These are phyloP conservation scores for Oryza meyeriana DNA, from an alignment of 176 grass and related monocot genomes.

Conservation along the genomic window DNA sequence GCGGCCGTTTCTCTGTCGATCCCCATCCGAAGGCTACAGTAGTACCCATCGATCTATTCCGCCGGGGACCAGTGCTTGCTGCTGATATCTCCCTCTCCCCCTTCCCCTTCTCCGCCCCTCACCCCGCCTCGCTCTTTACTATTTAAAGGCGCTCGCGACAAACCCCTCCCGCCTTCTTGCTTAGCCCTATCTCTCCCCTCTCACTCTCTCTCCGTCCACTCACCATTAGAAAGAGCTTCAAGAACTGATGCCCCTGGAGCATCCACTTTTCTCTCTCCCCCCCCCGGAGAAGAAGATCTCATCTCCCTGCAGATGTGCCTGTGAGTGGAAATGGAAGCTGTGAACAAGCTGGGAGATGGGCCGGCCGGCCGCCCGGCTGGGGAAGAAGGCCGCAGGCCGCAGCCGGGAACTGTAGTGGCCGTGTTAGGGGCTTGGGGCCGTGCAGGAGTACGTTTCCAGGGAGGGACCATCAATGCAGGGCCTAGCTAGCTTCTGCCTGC, in stretches of 20 bases:
- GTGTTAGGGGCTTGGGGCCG: background rate
- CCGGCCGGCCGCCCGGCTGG: background rate
- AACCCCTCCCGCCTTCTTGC: constrained; percentile 36
- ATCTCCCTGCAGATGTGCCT: constrained; percentile 1
- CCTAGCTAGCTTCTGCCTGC: constrained; percentile 23
- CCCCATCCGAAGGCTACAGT: constrained; percentile 38
- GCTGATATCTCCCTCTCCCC: background rate
- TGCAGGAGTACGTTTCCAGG: constrained; percentile 32
- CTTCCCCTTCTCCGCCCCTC: background rate
- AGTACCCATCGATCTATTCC: constrained; percentile 31
- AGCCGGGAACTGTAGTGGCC: constrained; percentile 25
- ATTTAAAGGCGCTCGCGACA: constrained; percentile 38
- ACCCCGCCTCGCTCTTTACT: constrained; percentile 18
- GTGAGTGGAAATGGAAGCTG: background rate
- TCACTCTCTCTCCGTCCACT: background rate
- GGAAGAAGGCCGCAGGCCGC: background rate
- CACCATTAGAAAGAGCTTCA: constrained; percentile 21
- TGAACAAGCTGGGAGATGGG: background rate
- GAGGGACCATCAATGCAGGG: constrained; percentile 36
- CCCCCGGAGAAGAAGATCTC: background rate
- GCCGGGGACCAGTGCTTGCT: constrained; percentile 54
- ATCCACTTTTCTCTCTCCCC: background rate
- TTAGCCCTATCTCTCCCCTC: constrained; percentile 2
- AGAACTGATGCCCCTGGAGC: background rate
- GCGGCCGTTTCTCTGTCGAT: background rate